phyloP scores from a whole-genome alignment of 2,329 filamentous ascomycete species.

The Botrytis galanthina region DNA sequence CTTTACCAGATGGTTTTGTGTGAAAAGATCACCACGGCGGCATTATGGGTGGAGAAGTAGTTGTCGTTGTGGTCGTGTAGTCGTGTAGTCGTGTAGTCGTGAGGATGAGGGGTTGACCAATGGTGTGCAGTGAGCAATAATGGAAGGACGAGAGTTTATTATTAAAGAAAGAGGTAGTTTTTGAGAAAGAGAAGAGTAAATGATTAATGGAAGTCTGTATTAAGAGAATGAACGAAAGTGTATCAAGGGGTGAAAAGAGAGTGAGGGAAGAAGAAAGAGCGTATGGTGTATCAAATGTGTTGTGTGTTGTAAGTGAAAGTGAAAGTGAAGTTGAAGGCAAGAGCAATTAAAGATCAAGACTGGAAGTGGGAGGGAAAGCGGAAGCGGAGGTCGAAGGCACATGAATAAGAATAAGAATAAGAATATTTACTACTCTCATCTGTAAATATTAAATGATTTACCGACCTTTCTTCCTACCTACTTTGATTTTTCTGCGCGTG shows the following conservation, averaged over 20 bases:
- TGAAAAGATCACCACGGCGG: background rate
- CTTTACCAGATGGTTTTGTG: background rate
- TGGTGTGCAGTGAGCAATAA: background rate
- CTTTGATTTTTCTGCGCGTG: no score
- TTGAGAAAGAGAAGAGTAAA: background rate
- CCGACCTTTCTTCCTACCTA: background rate
- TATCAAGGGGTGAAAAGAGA: background rate
- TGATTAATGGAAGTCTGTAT: background rate
- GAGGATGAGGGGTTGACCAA: background rate
- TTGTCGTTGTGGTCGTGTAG: background rate
- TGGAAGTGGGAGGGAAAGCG: background rate
- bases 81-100: no score
- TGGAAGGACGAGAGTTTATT: background rate
- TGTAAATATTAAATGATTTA: background rate
- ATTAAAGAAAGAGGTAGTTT: background rate
- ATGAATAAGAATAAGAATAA: no score
- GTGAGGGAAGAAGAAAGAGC: background rate
- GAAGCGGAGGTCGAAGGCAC: background rate
- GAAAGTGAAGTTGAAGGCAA: background rate
- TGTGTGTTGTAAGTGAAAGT: background rate
- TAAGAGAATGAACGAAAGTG: background rate
- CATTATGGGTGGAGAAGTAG: background rate
- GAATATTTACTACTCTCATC: background rate
- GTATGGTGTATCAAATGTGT: background rate
- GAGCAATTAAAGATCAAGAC: background rate